Conservation (phyloP, 2,329 filamentous ascomycete species). For the Acarospora socialis region DNA sequence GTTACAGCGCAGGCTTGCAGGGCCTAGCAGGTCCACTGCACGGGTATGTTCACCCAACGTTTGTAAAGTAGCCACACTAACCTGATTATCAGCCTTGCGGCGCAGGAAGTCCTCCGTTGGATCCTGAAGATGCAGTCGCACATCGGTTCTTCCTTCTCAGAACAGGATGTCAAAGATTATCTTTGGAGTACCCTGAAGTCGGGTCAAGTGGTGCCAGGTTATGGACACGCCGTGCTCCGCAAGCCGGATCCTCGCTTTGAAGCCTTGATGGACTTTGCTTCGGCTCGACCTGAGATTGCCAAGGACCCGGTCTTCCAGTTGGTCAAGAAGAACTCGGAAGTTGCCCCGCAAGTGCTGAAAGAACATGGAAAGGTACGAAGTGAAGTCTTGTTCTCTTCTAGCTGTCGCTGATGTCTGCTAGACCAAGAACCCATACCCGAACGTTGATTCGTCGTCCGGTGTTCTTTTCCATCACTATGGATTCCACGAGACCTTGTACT, state of each 20-base stretch:
- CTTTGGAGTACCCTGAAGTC: constrained; percentile 94
- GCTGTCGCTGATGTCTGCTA: constrained; percentile 15
- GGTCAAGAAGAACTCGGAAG: constrained; percentile 81
- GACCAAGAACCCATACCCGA: constrained; percentile 96
- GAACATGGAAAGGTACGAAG: constrained; percentile 79
- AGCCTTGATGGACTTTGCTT: constrained; percentile 90
- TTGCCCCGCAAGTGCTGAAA: constrained; percentile 78
- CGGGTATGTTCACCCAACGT: constrained; percentile 36
- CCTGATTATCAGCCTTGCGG: constrained; percentile 59
- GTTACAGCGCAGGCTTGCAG: constrained; percentile 88
- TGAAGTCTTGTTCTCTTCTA: constrained; percentile 1
- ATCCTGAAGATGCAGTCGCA: constrained; percentile 88
- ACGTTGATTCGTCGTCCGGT: constrained; percentile 85
- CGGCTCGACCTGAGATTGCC: constrained; percentile 69
- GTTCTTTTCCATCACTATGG: constrained; percentile 97
- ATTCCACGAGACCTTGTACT: constrained; percentile 94
- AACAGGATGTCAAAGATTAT: constrained; percentile 77
- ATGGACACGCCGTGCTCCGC: constrained; percentile 94
- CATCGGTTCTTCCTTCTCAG: constrained; percentile 64
- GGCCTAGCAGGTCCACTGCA: constrained; percentile 90
- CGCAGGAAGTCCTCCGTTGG: constrained; percentile 94
- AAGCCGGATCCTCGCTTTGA: constrained; percentile 96
- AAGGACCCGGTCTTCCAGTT: constrained; percentile 83
- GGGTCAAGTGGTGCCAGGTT: constrained; percentile 92
- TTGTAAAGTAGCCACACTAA: no score